Evolutionary conservation across 2,329 filamentous ascomycete genomes (phyloP).

Genomic region (Daldinia eschscholtzii): DNA sequence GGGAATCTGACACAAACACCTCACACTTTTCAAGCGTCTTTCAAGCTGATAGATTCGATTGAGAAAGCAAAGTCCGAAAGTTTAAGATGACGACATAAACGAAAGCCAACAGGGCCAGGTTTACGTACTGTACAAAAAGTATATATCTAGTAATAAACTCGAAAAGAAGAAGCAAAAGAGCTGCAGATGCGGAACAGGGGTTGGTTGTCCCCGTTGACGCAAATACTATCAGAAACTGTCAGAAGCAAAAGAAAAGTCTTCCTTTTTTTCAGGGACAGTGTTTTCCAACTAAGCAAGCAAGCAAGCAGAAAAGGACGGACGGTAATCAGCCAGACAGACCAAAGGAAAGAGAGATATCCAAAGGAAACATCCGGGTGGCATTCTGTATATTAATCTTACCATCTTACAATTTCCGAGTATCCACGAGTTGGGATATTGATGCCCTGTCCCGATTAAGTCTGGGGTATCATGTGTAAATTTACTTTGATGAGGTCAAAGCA

Average conservation of each 20-base stretch:
- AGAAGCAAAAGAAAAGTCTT: conserved; percentile 27
- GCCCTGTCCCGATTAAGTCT: conserved; percentile 30
- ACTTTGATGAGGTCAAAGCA: conserved; percentile 44
- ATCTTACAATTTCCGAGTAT: conserved; percentile 37
- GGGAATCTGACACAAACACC: conserved; percentile 34
- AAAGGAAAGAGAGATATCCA: conserved; percentile 16
- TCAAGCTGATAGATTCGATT: conserved; percentile 19
- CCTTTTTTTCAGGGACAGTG: conserved; percentile 8
- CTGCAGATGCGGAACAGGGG: conserved; percentile 15
- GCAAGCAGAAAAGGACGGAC: conserved; percentile 12
- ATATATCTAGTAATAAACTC: conserved; percentile 35
- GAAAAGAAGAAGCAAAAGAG: conserved; percentile 32
- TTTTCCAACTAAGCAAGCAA: conserved; percentile 11
- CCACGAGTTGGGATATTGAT: conserved; percentile 35
- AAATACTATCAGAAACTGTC: conserved; percentile 33
- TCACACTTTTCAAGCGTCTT: conserved; percentile 23
- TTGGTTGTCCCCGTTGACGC: conserved; percentile 31
- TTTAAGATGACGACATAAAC: conserved; percentile 40
- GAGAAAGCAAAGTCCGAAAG: conserved; percentile 30
- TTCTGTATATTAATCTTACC: conserved; percentile 44
- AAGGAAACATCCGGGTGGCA: conserved; percentile 21
- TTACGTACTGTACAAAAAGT: conserved; percentile 41
- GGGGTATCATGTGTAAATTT: conserved; percentile 42
- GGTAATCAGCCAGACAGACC: conserved; percentile 17
- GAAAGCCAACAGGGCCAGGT: conserved; percentile 23